Evolutionary conservation across 352 stramenopile genomes (phyloP).

Genomic region (Globisporangium acanthophoron): DNA sequence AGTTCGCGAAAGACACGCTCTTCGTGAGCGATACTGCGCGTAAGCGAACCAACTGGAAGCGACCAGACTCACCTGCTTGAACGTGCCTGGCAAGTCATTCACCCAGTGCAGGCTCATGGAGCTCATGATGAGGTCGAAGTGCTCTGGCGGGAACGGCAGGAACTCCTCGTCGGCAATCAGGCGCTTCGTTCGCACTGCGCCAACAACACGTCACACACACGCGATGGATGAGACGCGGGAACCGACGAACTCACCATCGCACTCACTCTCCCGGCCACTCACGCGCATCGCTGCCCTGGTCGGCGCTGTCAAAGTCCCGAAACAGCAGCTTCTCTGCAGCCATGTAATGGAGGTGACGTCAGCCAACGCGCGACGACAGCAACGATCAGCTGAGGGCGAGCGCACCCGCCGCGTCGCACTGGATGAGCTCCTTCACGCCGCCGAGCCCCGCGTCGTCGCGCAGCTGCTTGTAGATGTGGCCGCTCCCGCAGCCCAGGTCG

Average conservation of each 20-base stretch:
- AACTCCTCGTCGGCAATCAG: constrained; percentile 90
- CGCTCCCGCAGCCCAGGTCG: constrained; percentile 73
- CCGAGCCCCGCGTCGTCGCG: constrained; percentile 63
- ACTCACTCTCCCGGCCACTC: neutral
- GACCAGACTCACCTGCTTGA: constrained; percentile 43
- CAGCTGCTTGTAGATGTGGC: constrained; percentile 81
- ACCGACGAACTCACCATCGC: neutral
- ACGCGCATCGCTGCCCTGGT: constrained; percentile 2
- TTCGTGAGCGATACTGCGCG: neutral
- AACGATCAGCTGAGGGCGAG: neutral
- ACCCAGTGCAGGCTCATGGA: constrained; percentile 95
- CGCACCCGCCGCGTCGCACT: constrained; percentile 67
- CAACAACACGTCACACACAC: neutral
- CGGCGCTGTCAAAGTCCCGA: constrained; percentile 27
- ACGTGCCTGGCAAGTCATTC: constrained; percentile 92
- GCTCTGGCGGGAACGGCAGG: constrained; percentile 91
- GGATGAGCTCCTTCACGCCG: constrained; percentile 69
- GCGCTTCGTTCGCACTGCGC: constrained; percentile 62
- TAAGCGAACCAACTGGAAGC: no score
- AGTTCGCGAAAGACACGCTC: neutral
- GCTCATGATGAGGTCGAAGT: constrained; percentile 97
- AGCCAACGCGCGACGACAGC: no score
- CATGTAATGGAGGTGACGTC: neutral
- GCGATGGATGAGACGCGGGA: neutral
- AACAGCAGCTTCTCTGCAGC: constrained; percentile 61